phyloP scores from a whole-genome alignment of 225 moss, liverwort and hornwort species.

The Anthoceros angustus region DNA sequence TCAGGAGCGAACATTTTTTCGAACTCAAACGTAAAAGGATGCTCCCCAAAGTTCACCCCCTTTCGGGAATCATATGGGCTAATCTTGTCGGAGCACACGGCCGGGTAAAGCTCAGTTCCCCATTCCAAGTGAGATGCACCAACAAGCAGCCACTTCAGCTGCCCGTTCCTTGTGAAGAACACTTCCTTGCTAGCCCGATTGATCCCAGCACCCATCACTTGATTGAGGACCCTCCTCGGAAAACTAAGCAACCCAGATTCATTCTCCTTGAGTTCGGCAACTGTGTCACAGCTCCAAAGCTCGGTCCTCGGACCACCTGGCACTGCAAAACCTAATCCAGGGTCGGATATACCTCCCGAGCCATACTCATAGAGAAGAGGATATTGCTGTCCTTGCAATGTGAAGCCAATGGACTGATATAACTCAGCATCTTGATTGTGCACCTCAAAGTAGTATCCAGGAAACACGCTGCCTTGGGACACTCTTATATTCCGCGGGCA shows the following conservation, averaged over 20 bases:
- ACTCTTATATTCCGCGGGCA: background rate
- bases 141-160: background rate
- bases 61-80: background rate
- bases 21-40: background rate
- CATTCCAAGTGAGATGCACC: background rate
- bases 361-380: background rate
- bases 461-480: background rate
- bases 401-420: background rate
- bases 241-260: background rate
- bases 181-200: background rate
- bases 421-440: background rate
- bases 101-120: background rate
- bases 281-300: background rate
- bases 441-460: constrained; percentile 3
- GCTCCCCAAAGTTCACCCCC: constrained; percentile 2
- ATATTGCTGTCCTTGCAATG: background rate
- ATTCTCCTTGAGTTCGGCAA: background rate
- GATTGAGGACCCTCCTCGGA: background rate
- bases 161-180: background rate
- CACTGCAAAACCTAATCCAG: constrained; percentile 1
- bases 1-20: background rate
- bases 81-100: background rate
- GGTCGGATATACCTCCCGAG: background rate
- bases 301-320: background rate
- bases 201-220: background rate